Conservation (phyloP, 441 rosid species). For the Erysimum cheiri region DNA sequence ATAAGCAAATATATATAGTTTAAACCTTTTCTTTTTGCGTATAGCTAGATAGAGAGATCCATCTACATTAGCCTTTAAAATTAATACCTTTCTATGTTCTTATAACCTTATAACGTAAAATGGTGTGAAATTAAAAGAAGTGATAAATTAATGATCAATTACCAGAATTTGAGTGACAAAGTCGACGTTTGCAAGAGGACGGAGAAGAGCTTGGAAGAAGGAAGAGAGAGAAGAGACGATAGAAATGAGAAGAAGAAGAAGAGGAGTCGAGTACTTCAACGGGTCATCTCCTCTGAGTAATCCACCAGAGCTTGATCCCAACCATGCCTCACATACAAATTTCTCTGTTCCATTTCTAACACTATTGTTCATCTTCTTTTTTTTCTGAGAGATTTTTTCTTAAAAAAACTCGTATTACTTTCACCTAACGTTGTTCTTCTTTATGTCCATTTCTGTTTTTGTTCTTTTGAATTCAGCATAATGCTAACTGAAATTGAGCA, state of each 20-base stretch:
- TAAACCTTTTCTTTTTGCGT: not conserved
- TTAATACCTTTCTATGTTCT: not conserved
- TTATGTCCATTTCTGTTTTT: not conserved
- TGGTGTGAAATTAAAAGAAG: not conserved
- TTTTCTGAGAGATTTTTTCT: not conserved
- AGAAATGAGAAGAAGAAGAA: conserved; percentile 40
- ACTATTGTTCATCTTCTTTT: conserved; percentile 2
- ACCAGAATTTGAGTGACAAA: conserved; percentile 52
- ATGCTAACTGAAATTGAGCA: conserved; percentile 1
- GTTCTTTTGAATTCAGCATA: not conserved
- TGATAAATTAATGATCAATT: not conserved
- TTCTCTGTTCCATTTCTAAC: not conserved
- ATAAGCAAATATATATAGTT: not conserved
- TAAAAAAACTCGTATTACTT: not conserved
- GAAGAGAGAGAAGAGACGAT: conserved; percentile 38
- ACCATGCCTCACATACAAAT: conserved; percentile 30
- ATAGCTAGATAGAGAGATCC: not conserved
- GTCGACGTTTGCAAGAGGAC: conserved; percentile 42
- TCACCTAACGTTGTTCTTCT: not conserved
- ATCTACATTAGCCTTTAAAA: not conserved
- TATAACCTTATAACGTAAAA: not conserved
- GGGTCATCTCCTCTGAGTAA: conserved; percentile 32
- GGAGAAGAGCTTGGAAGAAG: conserved; percentile 43
- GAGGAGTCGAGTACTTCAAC: conserved; percentile 28
- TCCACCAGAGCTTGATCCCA: conserved; percentile 29